Percentiles rank a stretch among this genome's conserved stretches.
phyloP scores from a whole-genome alignment of 2,329 filamentous ascomycete genomes.

The Tolypocladium amazonense region DNA sequence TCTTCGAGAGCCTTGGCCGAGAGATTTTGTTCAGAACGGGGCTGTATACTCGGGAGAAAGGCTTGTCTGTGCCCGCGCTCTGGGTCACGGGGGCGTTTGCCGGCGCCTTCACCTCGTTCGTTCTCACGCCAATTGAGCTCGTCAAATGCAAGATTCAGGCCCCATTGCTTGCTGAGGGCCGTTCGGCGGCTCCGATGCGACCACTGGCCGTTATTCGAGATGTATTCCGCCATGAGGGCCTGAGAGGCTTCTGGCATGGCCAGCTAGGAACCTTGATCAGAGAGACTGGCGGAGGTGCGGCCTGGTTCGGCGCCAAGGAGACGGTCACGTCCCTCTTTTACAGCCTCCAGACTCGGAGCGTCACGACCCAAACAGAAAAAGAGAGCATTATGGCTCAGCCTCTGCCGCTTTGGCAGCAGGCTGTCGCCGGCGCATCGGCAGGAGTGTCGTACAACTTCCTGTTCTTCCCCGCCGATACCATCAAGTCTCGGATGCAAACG shows the following conservation, averaged over 20 bases:
- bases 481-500: conserved; percentile 97
- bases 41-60: conserved; percentile 37
- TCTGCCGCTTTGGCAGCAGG: conserved; percentile 77
- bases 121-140: conserved; percentile 90
- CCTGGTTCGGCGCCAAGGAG: conserved; percentile 93
- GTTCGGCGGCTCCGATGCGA: conserved; percentile 38
- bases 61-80: conserved; percentile 64
- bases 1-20: conserved; percentile 73
- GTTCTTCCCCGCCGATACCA: conserved; percentile 94
- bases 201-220: conserved; percentile 64
- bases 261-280: conserved; percentile 89
- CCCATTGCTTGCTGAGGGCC: conserved; percentile 34
- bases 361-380: conserved; percentile 26
- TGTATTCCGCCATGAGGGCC: conserved; percentile 71
- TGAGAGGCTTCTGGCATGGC: conserved; percentile 88
- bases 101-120: conserved; percentile 79
- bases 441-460: conserved; percentile 94
- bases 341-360: conserved; percentile 36
- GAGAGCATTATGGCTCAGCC: conserved; percentile 34
- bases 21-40: conserved; percentile 48
- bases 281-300: conserved; percentile 84
- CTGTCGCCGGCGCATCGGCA: conserved; percentile 74
- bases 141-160: conserved; percentile 99
- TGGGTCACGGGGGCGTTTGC: conserved; percentile 75
- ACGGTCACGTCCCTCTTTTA: conserved; percentile 64